Conservation (phyloP, 805 yeast genomes). For the Yamadazyma paraphyllophila region DNA sequence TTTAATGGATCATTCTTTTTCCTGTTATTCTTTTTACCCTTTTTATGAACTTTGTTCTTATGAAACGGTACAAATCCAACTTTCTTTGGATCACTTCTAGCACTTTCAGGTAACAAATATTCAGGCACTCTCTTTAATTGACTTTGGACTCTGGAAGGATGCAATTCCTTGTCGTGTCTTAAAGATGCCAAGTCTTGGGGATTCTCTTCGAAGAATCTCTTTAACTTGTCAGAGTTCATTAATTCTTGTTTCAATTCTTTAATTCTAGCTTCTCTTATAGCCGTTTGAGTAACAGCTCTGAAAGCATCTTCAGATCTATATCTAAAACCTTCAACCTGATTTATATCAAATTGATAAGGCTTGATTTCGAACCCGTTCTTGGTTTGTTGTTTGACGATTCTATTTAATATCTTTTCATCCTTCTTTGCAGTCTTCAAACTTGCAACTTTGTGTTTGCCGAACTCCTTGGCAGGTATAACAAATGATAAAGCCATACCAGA, state of each 20-base stretch:
- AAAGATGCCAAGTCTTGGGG: conserved; percentile 88
- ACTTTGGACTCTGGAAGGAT: conserved; percentile 74
- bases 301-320: conserved; percentile 97
- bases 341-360: conserved; percentile 89
- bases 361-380: conserved; percentile 70
- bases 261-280: conserved; percentile 90
- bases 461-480: conserved; percentile 77
- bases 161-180: conserved; percentile 89
- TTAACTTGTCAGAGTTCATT: conserved; percentile 82
- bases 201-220: conserved; percentile 94
- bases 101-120: conserved; percentile 80
- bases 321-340: conserved; percentile 92
- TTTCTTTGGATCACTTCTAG: conserved; percentile 52
- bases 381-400: conserved; percentile 74
- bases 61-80: conserved; percentile 75
- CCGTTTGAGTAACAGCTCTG: conserved; percentile 85
- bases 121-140: conserved; percentile 93
- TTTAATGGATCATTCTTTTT: conserved; percentile 66
- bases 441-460: conserved; percentile 87
- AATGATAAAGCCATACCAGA: conserved; percentile 93
- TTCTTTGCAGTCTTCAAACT: conserved; percentile 64
- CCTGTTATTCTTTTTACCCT: conserved; percentile 31
- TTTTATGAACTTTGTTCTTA: conserved; percentile 48
- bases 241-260: conserved; percentile 86
- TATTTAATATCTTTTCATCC: conserved; percentile 81